phyloP scores from a whole-genome alignment of 192 early-diverging fungal genomes.

The Coemansia sp. region DNA sequence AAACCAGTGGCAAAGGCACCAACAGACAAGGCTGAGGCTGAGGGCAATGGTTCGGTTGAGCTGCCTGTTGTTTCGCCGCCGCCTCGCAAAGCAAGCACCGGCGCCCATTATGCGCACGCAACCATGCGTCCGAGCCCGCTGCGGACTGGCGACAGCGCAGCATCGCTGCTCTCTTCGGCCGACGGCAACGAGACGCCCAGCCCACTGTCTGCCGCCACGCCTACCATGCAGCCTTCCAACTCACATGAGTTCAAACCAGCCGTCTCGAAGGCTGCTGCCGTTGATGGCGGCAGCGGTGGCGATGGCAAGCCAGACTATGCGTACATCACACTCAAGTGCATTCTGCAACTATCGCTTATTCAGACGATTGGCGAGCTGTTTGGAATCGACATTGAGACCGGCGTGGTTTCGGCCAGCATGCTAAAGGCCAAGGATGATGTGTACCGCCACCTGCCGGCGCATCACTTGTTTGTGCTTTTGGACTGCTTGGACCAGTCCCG shows the following conservation, averaged over 20 bases:
- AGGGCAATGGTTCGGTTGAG: not conserved
- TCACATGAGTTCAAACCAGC: not conserved
- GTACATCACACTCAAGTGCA: conserved; percentile 86
- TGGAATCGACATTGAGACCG: conserved; percentile 59
- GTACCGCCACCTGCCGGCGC: conserved; percentile 45
- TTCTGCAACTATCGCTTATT: conserved; percentile 84
- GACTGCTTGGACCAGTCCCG: conserved; percentile 81
- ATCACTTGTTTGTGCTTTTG: conserved; percentile 74
- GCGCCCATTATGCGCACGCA: conserved; percentile 3
- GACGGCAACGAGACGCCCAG: conserved; percentile 36
- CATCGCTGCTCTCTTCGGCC: conserved; percentile 27
- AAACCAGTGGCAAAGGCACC: not conserved
- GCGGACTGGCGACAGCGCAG: conserved; percentile 28
- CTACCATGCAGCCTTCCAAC: not conserved
- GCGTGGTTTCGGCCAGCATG: conserved; percentile 9
- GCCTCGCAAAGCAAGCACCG: not conserved
- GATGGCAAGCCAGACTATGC: conserved; percentile 72
- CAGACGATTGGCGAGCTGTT: conserved; percentile 86
- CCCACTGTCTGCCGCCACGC: conserved; percentile 1
- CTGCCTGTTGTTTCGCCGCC: conserved; percentile 26
- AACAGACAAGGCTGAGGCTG: not conserved
- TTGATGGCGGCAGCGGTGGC: not conserved
- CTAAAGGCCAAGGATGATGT: conserved; percentile 28
- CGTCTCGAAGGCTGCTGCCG: not conserved
- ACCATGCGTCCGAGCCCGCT: conserved; percentile 35